These are phyloP conservation scores for Coniochaeta hoffmannii DNA, from an alignment of 2,329 filamentous ascomycete species.

Conservation along the genomic window DNA sequence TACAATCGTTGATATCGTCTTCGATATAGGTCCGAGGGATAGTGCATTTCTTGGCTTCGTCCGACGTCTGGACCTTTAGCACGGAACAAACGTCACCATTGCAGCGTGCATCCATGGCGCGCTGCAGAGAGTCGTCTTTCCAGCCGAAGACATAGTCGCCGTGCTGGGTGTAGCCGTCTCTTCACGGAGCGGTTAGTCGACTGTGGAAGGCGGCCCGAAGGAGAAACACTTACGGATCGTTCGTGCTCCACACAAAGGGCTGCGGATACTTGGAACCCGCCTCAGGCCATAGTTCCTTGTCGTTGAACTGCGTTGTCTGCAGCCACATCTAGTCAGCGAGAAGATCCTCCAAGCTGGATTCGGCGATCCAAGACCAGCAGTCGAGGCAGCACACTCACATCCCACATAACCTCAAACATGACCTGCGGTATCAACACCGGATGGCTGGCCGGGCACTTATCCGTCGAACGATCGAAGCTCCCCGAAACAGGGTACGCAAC, in stretches of 20 bases:
- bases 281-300: conserved; percentile 9
- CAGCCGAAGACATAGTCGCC: conserved; percentile 4
- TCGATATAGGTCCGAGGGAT: background rate
- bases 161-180: background rate
- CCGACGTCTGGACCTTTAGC: background rate
- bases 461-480: conserved; percentile 24
- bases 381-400: conserved; percentile 18
- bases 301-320: conserved; percentile 17
- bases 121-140: conserved; percentile 1
- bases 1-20: background rate
- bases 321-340: background rate
- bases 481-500: conserved; percentile 34
- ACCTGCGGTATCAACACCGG: conserved; percentile 50
- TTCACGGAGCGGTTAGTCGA: background rate
- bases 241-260: conserved; percentile 7
- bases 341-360: background rate
- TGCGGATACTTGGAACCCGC: conserved; percentile 7
- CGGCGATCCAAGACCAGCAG: too few species aligned
- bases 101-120: conserved; percentile 1
- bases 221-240: background rate
- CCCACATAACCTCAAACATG: conserved; percentile 54
- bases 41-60: background rate
- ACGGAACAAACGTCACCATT: background rate
- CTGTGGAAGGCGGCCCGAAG: too few species aligned
- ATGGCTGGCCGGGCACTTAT: conserved; percentile 40